Evolutionary conservation across 345 rosid species (phyloP), one percentile per base, ranked within the genome.

Genomic region (Aquilaria malaccensis): DNA sequence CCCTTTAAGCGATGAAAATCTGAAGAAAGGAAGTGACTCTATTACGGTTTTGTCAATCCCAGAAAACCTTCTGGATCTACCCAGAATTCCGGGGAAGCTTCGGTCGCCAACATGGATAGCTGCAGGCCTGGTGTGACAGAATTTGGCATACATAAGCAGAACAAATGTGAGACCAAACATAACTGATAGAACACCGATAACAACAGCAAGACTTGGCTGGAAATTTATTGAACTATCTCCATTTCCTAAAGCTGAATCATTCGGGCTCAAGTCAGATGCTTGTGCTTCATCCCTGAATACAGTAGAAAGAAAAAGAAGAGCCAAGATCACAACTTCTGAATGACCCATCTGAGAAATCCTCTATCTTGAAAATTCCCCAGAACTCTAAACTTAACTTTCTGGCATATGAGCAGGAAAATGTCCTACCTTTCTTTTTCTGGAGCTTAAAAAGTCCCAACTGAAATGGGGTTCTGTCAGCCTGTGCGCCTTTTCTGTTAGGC

Each of bases 11-110:
- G 91, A 74, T 0, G 91, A 81, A 81, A 86, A 89, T 60, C 78
- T 72, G 74, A 89, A 89, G 77, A 89, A 80, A 66, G 97, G 97
- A 37, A 89, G 95, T 0, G 91, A 81, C 55, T 86, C 87, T 0
- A 89, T 80, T n/a, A 79, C 86, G 0, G 82, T 70, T 68, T 86
- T 81, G 63, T 89, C 89, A 9, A 89, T 76, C 29, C 97, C 97
- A 0, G 97, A 86, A 69, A 81, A 81, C 56, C 86, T 70, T 6
- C 72, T 72, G 33, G 83, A 83, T 4, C 65, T 50, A 13, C 46
- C 29, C 0, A 74, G 62, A 55, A n/a, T 47, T 4, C 14, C 61
- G 5, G 73, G 64, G 9, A 63, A 74, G 50, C 61, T 77, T 10
- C 51, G 74, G 0, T 30, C 59, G 9, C 50, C 65, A 0, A 45